Base-by-base conservation (phyloP, 2,329 filamentous ascomycete species). In the Fusarium veterinarium region DNA sequence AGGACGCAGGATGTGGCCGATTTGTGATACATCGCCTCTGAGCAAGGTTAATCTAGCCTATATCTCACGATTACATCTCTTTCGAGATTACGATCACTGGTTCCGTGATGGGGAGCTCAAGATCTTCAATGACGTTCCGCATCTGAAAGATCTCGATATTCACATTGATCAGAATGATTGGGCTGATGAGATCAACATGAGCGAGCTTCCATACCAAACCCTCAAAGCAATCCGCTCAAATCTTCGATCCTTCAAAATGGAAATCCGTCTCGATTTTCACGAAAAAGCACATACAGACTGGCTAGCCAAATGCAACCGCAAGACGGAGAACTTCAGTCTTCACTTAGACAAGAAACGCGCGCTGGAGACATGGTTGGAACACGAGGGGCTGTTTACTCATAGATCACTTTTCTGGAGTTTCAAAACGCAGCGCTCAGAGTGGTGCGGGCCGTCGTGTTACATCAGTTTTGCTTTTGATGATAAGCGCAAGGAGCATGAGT, bases 391-490 rank as follows among this genome's bases (percentile, higher is more conserved):
- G 6, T 74, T 74, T 25, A 9, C 9, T 7, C 31, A n/a, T 10
- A 60, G 40, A 5, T 58, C 35, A 9, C 30, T 63, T 30, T 37
- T 35, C 5, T 74, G 71, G 71, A 12, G 31, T 4, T 74, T 74
- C 16, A n/a, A n/a, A 5, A 72, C 72, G 16, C 6, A 44, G 2
- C 10, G 38, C 9, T 52, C 31, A 19, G 33, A 45, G 4, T 60
- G n/a, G 8, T 51, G 52, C 19, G 64, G 42, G 1, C 68, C 71
- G 5, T 56, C 31, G 2, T 63, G 58, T n/a, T 12, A 33, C 1
- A 17, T 71, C 17, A 37, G 16, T 10, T 49, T 71, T 20, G 23
- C 25, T 9, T 53, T 67, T 33, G 51, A 53, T 20, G 7, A 9
- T 4, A 45, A 12, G 13, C 19, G 28, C 5, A 11, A 14, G 19